Evolutionary conservation across 2,329 filamentous ascomycete genomes (phyloP).

Genomic region (Xylaria sp.): DNA sequence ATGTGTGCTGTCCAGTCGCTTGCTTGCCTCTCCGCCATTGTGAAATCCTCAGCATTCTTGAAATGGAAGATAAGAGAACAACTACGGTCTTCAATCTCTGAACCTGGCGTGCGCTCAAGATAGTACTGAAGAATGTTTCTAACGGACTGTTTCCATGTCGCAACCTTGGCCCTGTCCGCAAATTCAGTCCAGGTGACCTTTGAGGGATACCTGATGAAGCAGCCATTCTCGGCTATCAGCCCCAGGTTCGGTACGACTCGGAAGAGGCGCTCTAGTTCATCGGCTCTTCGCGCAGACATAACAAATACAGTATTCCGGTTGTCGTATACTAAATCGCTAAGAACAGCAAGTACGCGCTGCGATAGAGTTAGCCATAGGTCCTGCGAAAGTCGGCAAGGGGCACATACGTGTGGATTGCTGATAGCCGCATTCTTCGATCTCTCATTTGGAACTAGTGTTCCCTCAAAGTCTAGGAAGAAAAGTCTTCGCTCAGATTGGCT

Average conservation of each 20-base stretch:
- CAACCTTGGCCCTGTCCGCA: constrained; percentile 72
- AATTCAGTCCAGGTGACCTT: constrained; percentile 77
- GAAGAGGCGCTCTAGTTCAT: constrained; percentile 88
- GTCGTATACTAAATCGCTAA: constrained; percentile 82
- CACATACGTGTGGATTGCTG: constrained; percentile 71
- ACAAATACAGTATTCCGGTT: constrained; percentile 87
- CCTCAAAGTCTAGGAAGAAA: constrained; percentile 93
- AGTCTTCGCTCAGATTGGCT: constrained; percentile 69
- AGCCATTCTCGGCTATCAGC: constrained; percentile 93
- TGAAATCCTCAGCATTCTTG: constrained; percentile 78
- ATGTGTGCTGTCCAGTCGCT: constrained; percentile 93
- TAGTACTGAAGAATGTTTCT: constrained; percentile 86
- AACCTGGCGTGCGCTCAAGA: constrained; percentile 85
- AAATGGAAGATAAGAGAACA: constrained; percentile 93
- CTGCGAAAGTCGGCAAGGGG: constrained; percentile 20
- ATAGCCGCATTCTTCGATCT: constrained; percentile 84
- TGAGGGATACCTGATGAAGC: constrained; percentile 78
- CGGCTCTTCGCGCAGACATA: constrained; percentile 87
- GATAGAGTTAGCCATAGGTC: constrained; percentile 18
- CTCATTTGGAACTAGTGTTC: constrained; percentile 86
- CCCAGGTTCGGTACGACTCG: constrained; percentile 82
- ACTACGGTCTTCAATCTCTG: constrained; percentile 87
- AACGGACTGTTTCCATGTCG: constrained; percentile 83
- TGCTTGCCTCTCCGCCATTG: constrained; percentile 77
- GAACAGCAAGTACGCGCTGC: constrained; percentile 77